Conservation (phyloP, 2,329 filamentous ascomycete genomes). For the Diplodia scrobiculata region DNA sequence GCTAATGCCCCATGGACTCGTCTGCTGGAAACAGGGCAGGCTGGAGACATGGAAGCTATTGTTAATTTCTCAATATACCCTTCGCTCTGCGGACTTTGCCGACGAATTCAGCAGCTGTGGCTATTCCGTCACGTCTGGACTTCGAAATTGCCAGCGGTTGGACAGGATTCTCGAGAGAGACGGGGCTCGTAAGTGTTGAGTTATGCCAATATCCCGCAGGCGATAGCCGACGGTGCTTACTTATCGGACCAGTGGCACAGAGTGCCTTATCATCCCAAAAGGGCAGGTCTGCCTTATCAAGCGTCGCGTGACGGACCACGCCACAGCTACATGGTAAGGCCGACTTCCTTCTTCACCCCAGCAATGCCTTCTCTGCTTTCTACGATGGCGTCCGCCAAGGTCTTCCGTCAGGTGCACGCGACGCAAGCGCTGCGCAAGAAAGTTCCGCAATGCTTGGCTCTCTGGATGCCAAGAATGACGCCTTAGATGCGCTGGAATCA, state of each 20-base stretch:
- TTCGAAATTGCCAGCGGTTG: neutral
- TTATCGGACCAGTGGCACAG: neutral
- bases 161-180: neutral
- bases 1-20: constrained; percentile 3
- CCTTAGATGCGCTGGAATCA: neutral
- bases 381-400: neutral
- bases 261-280: constrained; percentile 19
- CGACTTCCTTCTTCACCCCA: neutral
- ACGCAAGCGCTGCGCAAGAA: constrained; percentile 4
- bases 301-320: constrained; percentile 16
- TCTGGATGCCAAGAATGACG: constrained; percentile 7
- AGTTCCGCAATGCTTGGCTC: neutral
- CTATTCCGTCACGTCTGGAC: neutral
- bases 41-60: neutral
- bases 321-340: constrained; percentile 1
- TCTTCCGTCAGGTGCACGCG: neutral
- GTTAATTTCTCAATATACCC: neutral
- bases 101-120: neutral
- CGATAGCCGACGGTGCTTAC: constrained; percentile 11
- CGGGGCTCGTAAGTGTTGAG: neutral
- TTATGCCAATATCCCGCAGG: neutral
- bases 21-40: neutral
- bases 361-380: neutral
- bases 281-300: constrained; percentile 15
- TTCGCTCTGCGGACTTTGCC: neutral